Percentiles rank a stretch among this genome's conserved stretches.
These are phyloP conservation scores for Entomortierella chlamydospora DNA, from an alignment of 192 early-diverging fungal genomes.

Conservation along the genomic window DNA sequence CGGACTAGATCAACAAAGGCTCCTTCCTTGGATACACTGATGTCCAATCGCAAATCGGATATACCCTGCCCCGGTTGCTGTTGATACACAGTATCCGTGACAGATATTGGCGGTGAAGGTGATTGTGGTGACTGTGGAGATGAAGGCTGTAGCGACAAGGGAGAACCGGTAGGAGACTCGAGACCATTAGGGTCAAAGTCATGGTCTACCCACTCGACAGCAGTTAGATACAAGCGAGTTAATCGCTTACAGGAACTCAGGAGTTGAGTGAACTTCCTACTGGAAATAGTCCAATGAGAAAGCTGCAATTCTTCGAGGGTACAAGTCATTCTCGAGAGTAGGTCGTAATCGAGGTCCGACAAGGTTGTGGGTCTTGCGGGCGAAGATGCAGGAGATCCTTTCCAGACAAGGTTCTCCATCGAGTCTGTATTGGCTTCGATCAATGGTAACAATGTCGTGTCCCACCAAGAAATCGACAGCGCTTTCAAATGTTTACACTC, in stretches of 20 bases:
- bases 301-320: conserved; percentile 20
- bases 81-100: not conserved
- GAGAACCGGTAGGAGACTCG: not conserved
- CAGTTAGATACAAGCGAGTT: not conserved
- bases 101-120: not conserved
- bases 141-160: not conserved
- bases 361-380: not conserved
- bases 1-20: conserved; percentile 31
- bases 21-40: conserved; percentile 17
- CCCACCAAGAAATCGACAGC: conserved; percentile 38
- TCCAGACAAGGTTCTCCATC: conserved; percentile 27
- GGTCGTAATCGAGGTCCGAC: conserved; percentile 12
- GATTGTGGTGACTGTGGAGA: not conserved
- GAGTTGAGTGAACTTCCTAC: conserved; percentile 12
- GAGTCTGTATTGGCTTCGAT: conserved; percentile 22
- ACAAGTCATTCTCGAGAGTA: conserved; percentile 20
- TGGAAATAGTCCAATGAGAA: conserved; percentile 38
- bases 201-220: conserved; percentile 32
- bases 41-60: conserved; percentile 19
- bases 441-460: conserved; percentile 12
- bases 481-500: conserved; percentile 19
- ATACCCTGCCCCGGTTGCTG: not conserved
- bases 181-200: too few species aligned
- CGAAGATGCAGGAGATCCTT: conserved; percentile 15
- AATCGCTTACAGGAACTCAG: conserved; percentile 14